phyloP scores from a whole-genome alignment of 495 filamentous ascomycete genomes.

The Aspergillus saccharolyticus region DNA sequence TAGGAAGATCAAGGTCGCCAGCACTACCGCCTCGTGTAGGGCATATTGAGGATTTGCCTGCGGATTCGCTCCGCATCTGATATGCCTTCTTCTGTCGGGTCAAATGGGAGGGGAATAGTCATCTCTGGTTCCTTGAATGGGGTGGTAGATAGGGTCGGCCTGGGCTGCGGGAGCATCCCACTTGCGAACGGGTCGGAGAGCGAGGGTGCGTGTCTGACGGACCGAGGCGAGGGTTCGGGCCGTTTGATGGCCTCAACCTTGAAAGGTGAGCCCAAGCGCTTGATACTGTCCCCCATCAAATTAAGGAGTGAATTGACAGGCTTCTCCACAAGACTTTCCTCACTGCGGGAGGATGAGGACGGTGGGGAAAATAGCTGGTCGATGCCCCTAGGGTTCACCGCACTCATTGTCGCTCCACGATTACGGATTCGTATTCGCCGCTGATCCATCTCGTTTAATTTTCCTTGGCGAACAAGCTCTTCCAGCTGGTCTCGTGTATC shows the following conservation, averaged over 20 bases:
- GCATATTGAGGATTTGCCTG: constrained; percentile 42
- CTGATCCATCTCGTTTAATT: constrained; percentile 38
- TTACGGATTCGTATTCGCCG: constrained; percentile 48
- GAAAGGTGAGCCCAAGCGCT: constrained; percentile 51
- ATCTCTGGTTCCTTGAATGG: constrained; percentile 2
- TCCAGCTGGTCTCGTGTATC: constrained; percentile 46
- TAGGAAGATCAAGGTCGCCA: constrained; percentile 18
- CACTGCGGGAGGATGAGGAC: constrained; percentile 35
- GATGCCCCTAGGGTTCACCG: constrained; percentile 35
- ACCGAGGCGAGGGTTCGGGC: constrained; percentile 23
- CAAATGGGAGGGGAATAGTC: constrained; percentile 25
- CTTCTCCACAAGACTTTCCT: constrained; percentile 26
- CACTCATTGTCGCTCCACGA: constrained; percentile 46
- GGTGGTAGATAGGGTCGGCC: not conserved
- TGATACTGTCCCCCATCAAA: constrained; percentile 36
- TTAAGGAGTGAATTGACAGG: constrained; percentile 28
- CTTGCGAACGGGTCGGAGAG: constrained; percentile 41
- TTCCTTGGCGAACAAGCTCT: constrained; percentile 42
- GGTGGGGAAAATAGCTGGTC: constrained; percentile 48
- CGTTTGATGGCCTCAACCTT: constrained; percentile 32
- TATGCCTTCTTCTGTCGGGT: constrained; percentile 37
- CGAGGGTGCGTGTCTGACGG: constrained; percentile 35
- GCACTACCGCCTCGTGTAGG: constrained; percentile 29
- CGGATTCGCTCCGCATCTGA: constrained; percentile 46
- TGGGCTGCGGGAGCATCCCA: constrained; percentile 19